These are phyloP conservation scores for Thuja plicata DNA, from an alignment of 83 land plant genomes.

Conservation along the genomic window DNA sequence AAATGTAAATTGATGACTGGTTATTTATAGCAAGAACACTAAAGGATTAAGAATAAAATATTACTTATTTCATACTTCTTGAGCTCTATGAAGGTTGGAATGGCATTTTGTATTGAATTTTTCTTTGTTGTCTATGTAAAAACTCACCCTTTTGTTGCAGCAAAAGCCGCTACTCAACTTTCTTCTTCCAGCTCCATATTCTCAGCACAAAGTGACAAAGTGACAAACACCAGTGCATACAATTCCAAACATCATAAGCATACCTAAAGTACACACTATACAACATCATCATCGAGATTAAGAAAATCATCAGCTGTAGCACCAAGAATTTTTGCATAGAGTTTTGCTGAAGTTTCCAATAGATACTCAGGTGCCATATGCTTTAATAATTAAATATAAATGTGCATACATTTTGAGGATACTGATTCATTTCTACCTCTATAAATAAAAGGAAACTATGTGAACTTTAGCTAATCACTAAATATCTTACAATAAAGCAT, in stretches of 20 bases:
- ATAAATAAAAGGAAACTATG: conserved; percentile 12
- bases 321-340: conserved; percentile 94
- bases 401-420: conserved; percentile 73
- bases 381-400: conserved; percentile 73
- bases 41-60: no score
- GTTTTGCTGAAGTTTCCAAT: conserved; percentile 87
- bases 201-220: conserved; percentile 17
- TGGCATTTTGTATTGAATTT: conserved; percentile 82
- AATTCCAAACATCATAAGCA: not conserved
- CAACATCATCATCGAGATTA: conserved; percentile 54
- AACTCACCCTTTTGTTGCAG: conserved; percentile 60
- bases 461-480: not conserved
- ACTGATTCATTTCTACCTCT: conserved; percentile 73
- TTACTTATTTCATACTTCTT: no score
- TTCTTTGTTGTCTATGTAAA: conserved; percentile 78
- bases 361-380: conserved; percentile 97
- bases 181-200: conserved; percentile 61
- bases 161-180: conserved; percentile 37
- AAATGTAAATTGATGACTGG: no score
- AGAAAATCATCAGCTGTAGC: conserved; percentile 87
- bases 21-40: no score
- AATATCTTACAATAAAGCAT: conserved; percentile 3
- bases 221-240: not conserved
- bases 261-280: conserved; percentile 83
- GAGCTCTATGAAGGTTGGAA: conserved; percentile 94